Percentiles rank a stretch among this genome's conserved stretches.
phyloP scores from a whole-genome alignment of 2,329 filamentous ascomycete genomes.

The Colletotrichum phormii region DNA sequence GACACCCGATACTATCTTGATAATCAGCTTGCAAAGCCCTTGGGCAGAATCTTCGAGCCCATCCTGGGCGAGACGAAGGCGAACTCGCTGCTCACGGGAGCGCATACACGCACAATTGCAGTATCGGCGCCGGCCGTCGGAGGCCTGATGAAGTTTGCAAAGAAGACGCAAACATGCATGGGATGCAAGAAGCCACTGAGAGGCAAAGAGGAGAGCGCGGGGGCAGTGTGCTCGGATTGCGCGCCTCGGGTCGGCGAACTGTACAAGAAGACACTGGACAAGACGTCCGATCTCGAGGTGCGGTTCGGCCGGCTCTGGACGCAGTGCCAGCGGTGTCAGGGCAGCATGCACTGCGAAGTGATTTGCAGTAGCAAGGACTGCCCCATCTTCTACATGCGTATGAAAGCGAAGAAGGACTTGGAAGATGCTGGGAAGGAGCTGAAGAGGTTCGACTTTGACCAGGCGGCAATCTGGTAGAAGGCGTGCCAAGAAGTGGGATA shows the following conservation, averaged over 20 bases:
- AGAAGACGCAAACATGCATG: constrained; percentile 98
- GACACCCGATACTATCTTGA: constrained; percentile 99
- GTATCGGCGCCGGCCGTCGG: constrained; percentile 92
- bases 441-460: constrained; percentile 87
- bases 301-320: constrained; percentile 95
- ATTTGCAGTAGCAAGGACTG: constrained; percentile 97
- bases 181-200: constrained; percentile 97
- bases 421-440: constrained; percentile 95
- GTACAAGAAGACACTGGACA: constrained; percentile 90
- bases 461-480: constrained; percentile 70
- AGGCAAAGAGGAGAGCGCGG: constrained; percentile 80
- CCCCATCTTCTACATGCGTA: constrained; percentile 99
- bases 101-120: constrained; percentile 93
- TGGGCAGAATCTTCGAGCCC: constrained; percentile 96
- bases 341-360: constrained; percentile 97
- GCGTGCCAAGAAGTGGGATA: not conserved
- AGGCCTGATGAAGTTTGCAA: constrained; percentile 97
- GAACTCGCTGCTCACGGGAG: constrained; percentile 85
- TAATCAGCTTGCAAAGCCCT: constrained; percentile 95
- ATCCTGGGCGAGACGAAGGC: constrained; percentile 96
- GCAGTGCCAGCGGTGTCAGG: constrained; percentile 97
- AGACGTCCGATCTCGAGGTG: constrained; percentile 92
- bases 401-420: constrained; percentile 99
- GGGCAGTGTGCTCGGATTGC: constrained; percentile 91
- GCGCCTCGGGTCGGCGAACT: constrained; percentile 88